Base-by-base conservation (phyloP, 2,329 filamentous ascomycete genomes). In the Tricladium varicosporioides region DNA sequence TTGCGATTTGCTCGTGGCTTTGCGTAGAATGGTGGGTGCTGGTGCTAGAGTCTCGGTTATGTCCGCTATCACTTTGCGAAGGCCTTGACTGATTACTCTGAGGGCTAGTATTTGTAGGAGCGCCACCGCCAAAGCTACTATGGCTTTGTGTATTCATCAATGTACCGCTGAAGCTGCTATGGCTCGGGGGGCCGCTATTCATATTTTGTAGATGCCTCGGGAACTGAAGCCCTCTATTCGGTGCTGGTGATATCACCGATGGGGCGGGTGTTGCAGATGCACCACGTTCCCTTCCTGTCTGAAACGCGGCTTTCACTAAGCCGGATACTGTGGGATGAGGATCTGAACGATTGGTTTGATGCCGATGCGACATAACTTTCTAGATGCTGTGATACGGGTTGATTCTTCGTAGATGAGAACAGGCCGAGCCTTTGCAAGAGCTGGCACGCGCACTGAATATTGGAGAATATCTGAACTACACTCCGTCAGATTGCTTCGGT, bases 181-280 rank as follows among this genome's bases (percentile, higher is more conserved):
- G 51, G 48, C 40, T 51, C 27, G 51, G 22, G 15, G 18, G 49
- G 14, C 33, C 32, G 27, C 40, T 49, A 27, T 56, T 48, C 61
- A 65, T 61, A 1, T 45, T 57, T 9, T 53, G 50, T 5, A 58
- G 40, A 9, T 50, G 44, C 18, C 40, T 11, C 22, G 22, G 22
- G 22, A 27, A 27, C 15, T 59, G 57, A 15, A 53, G 33, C 5
- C 19, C 40, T 48, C 53, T 43, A 13, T 59, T 46, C 33, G 59
- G 50, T 11, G 36, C 44, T 48, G 62, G 60, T 19, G 60, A 57
- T 45, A 57, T 11, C 31, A 46, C 10, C 14, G 53, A 5, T 16
- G 44, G 31, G 10, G 58, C 11, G 2, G 56, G 56, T 18, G 56
- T 58, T 19, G 56, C 56, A 14, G 56, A 54, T 22, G 31, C n/a